Base-by-base conservation (phyloP, 805 yeast species). In the Saccharomyces paradoxus region DNA sequence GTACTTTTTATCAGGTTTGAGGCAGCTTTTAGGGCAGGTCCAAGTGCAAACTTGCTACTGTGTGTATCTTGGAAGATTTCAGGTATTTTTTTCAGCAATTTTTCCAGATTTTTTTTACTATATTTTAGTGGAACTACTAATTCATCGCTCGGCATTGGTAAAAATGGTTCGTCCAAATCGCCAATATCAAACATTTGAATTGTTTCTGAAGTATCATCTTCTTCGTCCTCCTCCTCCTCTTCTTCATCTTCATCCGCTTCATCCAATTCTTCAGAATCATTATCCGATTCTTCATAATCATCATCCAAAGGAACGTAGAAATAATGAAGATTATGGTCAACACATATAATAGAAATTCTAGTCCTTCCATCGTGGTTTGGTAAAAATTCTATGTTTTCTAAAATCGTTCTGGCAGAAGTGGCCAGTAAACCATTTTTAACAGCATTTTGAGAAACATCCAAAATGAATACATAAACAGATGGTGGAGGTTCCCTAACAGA, bases 401-500 rank as follows among this genome's bases (percentile, higher is more conserved):
- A 77, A 59, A 94, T 84, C 3, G 96, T 87, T 67, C 94, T 82
- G 2, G 96, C 84, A 17, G 94, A 86, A 13, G 96, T 87, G 9
- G 90, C 89, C 52, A 96, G 79, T 64, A 90, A 74, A 3, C 98
- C 99, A 57, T 82, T 80, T 60, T 82, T 77, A 52, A 90, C 80
- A 4, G 99, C 85, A 62, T 80, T 81, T 50, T 82, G 80, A 48
- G 96, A 84, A 28, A 89, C 96, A 70, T 94, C 99, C 60, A 94
- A 77, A 50, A 94, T 78, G 69, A 94, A 94, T 28, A 86, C 82
- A 70, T 87, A 90, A 44, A 88, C 85, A 53, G 94, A 79, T 29
- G 99, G 97, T 73, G 89, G 96, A 10, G 98, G 98, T 37, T 96
- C 82, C 73, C 97, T 83, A 47, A 89, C 89, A 80, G 90, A 81